These are phyloP conservation scores for Lactarius deliciosus DNA, from an alignment of 768 basidiomycete genomes.

Conservation along the genomic window DNA sequence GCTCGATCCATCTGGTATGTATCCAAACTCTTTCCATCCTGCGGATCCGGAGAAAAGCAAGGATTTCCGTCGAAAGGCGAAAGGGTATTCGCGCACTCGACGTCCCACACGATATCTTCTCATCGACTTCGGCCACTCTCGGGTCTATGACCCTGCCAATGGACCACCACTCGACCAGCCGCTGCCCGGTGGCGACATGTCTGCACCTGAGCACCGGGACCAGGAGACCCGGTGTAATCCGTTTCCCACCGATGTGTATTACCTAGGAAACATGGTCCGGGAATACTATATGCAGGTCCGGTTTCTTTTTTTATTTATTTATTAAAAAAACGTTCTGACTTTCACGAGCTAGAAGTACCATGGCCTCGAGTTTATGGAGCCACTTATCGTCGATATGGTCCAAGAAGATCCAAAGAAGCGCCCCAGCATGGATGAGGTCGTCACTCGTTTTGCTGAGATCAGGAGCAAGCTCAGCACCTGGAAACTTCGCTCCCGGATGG, in stretches of 20 bases:
- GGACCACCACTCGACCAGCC: constrained; percentile 32
- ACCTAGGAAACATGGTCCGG: constrained; percentile 37
- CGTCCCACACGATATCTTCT: constrained; percentile 36
- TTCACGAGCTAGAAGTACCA: constrained; percentile 13
- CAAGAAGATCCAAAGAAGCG: constrained; percentile 37
- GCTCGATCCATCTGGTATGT: constrained; percentile 35
- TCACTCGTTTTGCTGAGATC: constrained; percentile 33
- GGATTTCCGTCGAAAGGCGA: constrained; percentile 31
- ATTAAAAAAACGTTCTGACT: background rate
- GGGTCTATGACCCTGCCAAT: constrained; percentile 33
- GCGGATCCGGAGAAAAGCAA: constrained; percentile 9
- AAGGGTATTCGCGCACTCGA: constrained; percentile 35
- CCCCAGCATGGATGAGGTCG: constrained; percentile 36
- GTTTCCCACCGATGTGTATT: constrained; percentile 39
- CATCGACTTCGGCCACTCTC: constrained; percentile 42
- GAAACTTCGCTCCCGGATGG: constrained; percentile 38
- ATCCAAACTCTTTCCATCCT: constrained; percentile 36
- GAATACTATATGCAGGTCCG: constrained; percentile 33
- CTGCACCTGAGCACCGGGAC: constrained; percentile 36
- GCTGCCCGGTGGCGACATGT: constrained; percentile 43
- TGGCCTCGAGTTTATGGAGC: constrained; percentile 37
- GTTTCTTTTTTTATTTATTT: background rate
- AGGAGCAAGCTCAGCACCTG: constrained; percentile 27
- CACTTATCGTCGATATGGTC: constrained; percentile 37
- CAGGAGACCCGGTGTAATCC: constrained; percentile 30